phyloP scores from a whole-genome alignment of 768 basidiomycete genomes.

The Butyriboletus loyo region DNA sequence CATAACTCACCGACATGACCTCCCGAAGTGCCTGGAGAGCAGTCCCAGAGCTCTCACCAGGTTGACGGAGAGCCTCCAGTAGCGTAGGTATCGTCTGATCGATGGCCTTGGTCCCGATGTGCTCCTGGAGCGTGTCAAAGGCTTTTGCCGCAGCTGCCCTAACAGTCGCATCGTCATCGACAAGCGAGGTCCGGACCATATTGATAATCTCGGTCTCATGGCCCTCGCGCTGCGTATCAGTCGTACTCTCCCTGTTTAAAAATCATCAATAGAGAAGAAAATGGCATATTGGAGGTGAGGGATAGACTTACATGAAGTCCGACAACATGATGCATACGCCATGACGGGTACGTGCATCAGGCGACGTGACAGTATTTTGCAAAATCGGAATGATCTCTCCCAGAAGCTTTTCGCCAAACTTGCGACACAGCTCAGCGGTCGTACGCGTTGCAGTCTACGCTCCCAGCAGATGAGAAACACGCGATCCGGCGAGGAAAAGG shows the following conservation, averaged over 20 bases:
- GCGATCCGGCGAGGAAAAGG: background rate
- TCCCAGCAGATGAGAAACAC: background rate
- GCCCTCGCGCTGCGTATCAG: slow-evolving; percentile 79
- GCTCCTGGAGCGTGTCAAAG: slow-evolving; percentile 91
- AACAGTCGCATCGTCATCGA: slow-evolving; percentile 84
- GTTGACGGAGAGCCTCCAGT: slow-evolving; percentile 88
- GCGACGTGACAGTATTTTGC: slow-evolving; percentile 59
- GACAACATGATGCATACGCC: slow-evolving; percentile 87
- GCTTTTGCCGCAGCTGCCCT: slow-evolving; percentile 85
- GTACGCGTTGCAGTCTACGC: slow-evolving; percentile 78
- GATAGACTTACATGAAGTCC: slow-evolving; percentile 72
- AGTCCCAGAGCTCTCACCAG: slow-evolving; percentile 92
- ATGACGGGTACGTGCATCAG: slow-evolving; percentile 64
- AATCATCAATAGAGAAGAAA: background rate
- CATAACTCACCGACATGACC: slow-evolving; percentile 77
- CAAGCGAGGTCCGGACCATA: slow-evolving; percentile 79
- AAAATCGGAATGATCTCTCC: slow-evolving; percentile 81
- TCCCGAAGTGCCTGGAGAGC: slow-evolving; percentile 90
- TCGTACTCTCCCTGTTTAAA: slow-evolving; percentile 72
- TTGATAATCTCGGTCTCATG: slow-evolving; percentile 87
- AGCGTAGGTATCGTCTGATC: slow-evolving; percentile 96
- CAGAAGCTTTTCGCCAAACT: slow-evolving; percentile 90
- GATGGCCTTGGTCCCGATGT: slow-evolving; percentile 86
- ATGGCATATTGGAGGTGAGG: background rate
- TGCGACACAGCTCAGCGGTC: slow-evolving; percentile 84